phyloP scores from a whole-genome alignment of 208 protist species.

The Leishmania mexicana region DNA sequence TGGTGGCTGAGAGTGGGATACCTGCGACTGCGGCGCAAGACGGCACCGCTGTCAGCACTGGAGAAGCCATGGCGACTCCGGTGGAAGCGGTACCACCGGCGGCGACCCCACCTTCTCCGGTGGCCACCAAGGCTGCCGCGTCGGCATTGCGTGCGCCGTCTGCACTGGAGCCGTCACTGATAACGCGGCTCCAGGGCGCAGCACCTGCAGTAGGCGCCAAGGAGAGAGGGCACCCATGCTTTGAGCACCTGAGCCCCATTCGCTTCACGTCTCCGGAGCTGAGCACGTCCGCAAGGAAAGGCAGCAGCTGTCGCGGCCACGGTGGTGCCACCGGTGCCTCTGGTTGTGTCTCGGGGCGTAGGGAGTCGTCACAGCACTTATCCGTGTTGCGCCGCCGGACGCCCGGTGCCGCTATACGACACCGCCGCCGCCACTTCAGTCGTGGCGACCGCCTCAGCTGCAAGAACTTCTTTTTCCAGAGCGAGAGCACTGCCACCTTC shows the following conservation, averaged over 20 bases:
- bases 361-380: not conserved
- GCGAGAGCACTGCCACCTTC: constrained; percentile 27
- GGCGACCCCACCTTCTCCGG: not conserved
- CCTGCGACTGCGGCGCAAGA: not conserved
- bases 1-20: not conserved
- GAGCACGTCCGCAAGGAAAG: not conserved
- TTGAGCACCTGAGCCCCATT: not conserved
- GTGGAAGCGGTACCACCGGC: not conserved
- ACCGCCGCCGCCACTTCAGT: constrained; percentile 15
- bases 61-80: not conserved
- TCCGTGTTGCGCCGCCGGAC: not conserved
- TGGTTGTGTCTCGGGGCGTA: not conserved
- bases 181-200: not conserved
- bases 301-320: not conserved
- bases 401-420: not conserved
- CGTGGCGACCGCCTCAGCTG: constrained; percentile 20
- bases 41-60: not conserved
- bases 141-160: not conserved
- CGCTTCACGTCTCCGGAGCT: not conserved
- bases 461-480: constrained; percentile 40
- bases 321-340: not conserved
- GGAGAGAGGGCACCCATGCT: not conserved
- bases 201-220: not conserved
- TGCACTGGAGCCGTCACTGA: not conserved
- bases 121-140: not conserved